phyloP scores from a whole-genome alignment of 1,284 basidiomycete genomes.

The Neolentinus lepideus region DNA sequence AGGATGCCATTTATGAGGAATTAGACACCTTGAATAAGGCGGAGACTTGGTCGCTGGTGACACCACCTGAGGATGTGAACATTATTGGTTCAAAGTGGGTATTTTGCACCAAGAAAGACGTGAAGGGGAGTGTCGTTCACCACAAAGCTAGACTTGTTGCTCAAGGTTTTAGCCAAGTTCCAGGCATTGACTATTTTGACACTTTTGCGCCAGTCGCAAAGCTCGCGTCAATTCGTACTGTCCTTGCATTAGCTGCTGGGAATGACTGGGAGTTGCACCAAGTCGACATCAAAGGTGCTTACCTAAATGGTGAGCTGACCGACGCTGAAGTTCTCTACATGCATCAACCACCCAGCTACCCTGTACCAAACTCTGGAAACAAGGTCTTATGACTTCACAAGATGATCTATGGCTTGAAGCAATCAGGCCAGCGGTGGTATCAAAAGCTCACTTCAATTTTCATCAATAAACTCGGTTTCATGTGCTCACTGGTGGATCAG shows the following conservation, averaged over 20 bases:
- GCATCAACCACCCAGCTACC: constrained; percentile 21
- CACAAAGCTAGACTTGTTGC: constrained; percentile 32
- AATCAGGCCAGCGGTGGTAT: constrained; percentile 14
- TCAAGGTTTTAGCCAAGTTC: constrained; percentile 33
- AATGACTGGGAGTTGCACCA: constrained; percentile 25
- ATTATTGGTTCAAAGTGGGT: constrained; percentile 23
- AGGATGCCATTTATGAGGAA: constrained; percentile 21
- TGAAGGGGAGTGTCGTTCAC: constrained; percentile 18
- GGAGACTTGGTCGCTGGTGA: constrained; percentile 17
- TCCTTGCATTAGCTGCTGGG: constrained; percentile 29
- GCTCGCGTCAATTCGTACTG: constrained; percentile 22
- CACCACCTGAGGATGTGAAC: constrained; percentile 14
- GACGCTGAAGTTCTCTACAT: constrained; percentile 24
- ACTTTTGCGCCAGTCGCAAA: constrained; percentile 31
- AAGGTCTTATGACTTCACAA: constrained; percentile 13
- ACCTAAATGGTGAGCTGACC: constrained; percentile 27
- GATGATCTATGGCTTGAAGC: constrained; percentile 14
- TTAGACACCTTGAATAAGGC: constrained; percentile 14
- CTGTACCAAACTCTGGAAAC: constrained; percentile 4
- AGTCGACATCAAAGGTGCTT: constrained; percentile 34
- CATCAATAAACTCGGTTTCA: constrained; percentile 11
- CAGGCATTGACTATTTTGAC: constrained; percentile 32
- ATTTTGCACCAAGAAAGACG: constrained; percentile 25
- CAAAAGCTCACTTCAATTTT: constrained; percentile 7
- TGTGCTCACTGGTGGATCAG: constrained; percentile 10